A percentile compares a stretch with the other conserved stretches of the same genome.
phyloP scores from a whole-genome alignment of 148 eudicot genomes.

The Simmondsia chinensis region DNA sequence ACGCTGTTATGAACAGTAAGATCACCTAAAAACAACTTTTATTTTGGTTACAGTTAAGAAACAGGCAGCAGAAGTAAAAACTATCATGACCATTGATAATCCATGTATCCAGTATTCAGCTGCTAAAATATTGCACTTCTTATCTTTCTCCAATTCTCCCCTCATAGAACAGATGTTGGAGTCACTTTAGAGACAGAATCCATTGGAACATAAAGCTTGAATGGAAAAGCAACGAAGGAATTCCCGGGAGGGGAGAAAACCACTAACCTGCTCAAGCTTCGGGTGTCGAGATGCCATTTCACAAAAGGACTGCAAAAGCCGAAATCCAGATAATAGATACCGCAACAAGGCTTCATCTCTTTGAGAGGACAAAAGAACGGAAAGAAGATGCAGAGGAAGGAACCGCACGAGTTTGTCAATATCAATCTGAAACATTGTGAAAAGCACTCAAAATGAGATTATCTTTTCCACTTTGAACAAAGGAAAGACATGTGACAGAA shows the following conservation, averaged over 20 bases:
- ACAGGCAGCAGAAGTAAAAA: too few relatives aligned
- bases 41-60: too few relatives aligned
- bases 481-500: background rate
- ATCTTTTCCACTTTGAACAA: background rate
- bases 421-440: constrained; percentile 53
- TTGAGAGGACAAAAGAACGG: constrained; percentile 42
- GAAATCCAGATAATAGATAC: constrained; percentile 67
- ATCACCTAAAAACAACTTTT: too few relatives aligned
- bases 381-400: constrained; percentile 77
- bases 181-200: background rate
- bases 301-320: constrained; percentile 64
- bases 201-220: background rate
- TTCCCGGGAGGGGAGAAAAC: too few relatives aligned
- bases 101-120: too few relatives aligned
- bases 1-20: too few relatives aligned
- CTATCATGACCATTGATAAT: too few relatives aligned
- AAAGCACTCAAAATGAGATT: constrained; percentile 4
- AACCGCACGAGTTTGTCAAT: constrained; percentile 57
- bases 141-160: too few relatives aligned
- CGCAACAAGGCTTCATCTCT: constrained; percentile 52
- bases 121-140: too few relatives aligned
- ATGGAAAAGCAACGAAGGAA: too few relatives aligned
- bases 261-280: constrained; percentile 84
- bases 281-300: constrained; percentile 74
- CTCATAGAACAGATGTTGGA: too few relatives aligned